Evolutionary conservation across 805 yeast species (phyloP), one percentile per base, ranked within the genome.

Genomic region (Metschnikowia cerradonensis): DNA sequence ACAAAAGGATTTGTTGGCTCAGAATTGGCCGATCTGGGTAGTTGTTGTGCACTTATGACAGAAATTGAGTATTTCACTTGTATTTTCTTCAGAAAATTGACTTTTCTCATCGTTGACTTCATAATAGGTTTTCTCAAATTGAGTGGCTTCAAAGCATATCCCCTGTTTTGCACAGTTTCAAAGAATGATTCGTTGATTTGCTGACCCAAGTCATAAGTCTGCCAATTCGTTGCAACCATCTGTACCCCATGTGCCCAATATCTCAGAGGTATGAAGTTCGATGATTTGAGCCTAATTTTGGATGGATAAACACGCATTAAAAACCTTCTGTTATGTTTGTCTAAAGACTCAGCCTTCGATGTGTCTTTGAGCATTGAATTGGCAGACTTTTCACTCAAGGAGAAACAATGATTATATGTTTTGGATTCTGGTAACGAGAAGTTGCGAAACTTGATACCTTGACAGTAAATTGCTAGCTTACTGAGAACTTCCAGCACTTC

Each of bases 211-310:
- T 94, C 99, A 63, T 81, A 85, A 0, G 94, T 85, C 67, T 92
- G 99, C 97, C 97, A 92, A 63, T 92, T 94, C 0, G 96, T 84
- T 0, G 99, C 98, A 4, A 88, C 98, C 90, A 94, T 81, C 63
- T 94, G 99, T 10, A 79, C 85, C 0, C 99, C 99, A 43, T 78
- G 72, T 45, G 76, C 75, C 99, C 99, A 94, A 61, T 81, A 90
- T 0, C 67, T 66, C 1, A 88, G 67, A 0, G 99, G 98, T 41
- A 78, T 79, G 62, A 89, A 91, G 61, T 94, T 94, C 2, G 88
- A 77, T 1, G 97, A 90, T 47, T 76, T 84, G 55, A 88, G 77
- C 38, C 97, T 70, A 50, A 83, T 78, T 6, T 83, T 83, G 1
- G 95, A 84, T 0, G 99, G 99, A 62, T 94, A 94, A 0, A 90